phyloP scores from a whole-genome alignment of 768 basidiomycete species.

The Gelatoporia subvermispora region DNA sequence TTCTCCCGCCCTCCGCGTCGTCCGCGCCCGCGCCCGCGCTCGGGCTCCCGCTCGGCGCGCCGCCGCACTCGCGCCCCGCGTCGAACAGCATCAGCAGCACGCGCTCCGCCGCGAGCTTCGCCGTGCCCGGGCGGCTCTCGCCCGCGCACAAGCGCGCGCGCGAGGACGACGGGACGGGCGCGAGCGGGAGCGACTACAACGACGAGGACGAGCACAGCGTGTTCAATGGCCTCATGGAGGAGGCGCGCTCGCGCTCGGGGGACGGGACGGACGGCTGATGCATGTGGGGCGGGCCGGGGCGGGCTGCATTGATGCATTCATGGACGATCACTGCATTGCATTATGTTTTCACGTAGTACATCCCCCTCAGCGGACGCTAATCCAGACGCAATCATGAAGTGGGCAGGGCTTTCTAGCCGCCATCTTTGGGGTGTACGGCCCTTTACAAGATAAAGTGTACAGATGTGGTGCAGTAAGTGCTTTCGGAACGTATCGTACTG shows the following conservation, averaged over 20 bases:
- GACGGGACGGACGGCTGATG: not conserved
- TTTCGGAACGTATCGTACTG: too few species aligned
- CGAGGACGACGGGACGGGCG: conserved; percentile 10
- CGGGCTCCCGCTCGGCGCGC: conserved; percentile 8
- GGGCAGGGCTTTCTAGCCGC: too few species aligned
- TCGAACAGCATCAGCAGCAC: conserved; percentile 7
- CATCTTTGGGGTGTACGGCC: too few species aligned
- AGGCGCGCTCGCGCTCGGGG: not conserved
- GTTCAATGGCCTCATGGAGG: not conserved
- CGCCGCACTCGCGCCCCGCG: conserved; percentile 4
- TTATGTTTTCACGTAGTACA: too few species aligned
- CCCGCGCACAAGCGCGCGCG: conserved; percentile 14
- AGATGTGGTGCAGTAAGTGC: too few species aligned
- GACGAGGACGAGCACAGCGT: conserved; percentile 2
- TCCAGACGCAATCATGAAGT: too few species aligned
- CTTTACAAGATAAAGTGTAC: too few species aligned
- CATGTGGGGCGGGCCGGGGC: not conserved
- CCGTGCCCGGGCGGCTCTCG: conserved; percentile 2
- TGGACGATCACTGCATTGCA: too few species aligned
- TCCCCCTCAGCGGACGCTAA: too few species aligned
- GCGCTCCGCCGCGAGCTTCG: conserved; percentile 9
- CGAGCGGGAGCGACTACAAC: conserved; percentile 9
- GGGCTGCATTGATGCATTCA: not conserved
- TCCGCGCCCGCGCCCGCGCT: conserved; percentile 1
- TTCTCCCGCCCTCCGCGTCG: conserved; percentile 7